Percentiles rank a stretch among this genome's conserved stretches.
phyloP scores from a whole-genome alignment of 352 stramenopile species.

The Pythium grandisporangium region DNA sequence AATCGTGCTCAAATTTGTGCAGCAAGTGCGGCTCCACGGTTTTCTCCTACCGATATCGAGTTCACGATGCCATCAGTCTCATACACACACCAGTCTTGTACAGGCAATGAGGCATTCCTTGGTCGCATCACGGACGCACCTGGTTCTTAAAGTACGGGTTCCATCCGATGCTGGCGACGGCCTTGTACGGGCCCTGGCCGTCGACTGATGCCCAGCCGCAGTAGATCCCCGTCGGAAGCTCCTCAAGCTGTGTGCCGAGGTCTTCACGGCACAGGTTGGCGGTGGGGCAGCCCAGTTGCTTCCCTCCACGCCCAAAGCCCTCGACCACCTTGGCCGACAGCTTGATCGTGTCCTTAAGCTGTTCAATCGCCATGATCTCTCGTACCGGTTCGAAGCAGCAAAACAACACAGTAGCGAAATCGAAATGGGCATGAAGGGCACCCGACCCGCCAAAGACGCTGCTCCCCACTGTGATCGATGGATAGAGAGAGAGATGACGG shows the following conservation, averaged over 20 bases:
- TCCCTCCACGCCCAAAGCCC: constrained; percentile 92
- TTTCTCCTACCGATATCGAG: constrained; percentile 90
- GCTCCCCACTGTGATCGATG: no score
- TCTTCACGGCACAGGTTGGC: constrained; percentile 90
- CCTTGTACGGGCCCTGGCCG: constrained; percentile 81
- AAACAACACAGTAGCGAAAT: no score
- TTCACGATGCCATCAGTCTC: no score
- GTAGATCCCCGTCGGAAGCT: constrained; percentile 89
- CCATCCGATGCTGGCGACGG: constrained; percentile 96
- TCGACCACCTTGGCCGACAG: constrained; percentile 88
- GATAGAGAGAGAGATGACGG: no score
- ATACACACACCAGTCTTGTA: not conserved
- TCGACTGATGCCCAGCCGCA: constrained; percentile 90
- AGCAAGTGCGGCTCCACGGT: constrained; percentile 96
- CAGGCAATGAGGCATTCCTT: not conserved
- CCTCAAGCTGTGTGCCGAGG: constrained; percentile 72
- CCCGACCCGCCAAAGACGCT: no score
- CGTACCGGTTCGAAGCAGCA: no score
- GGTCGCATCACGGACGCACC: constrained; percentile 33
- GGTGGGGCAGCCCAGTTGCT: constrained; percentile 94
- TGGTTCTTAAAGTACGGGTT: constrained; percentile 93
- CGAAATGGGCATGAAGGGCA: no score
- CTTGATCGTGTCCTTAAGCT: constrained; percentile 49
- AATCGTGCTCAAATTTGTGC: constrained; percentile 90
- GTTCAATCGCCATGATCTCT: constrained; percentile 38